A percentile compares a stretch with the other conserved stretches of the same genome.
These are phyloP conservation scores for Gloeopeniophorella convolvens DNA, from an alignment of 768 basidiomycete species.

Conservation along the genomic window DNA sequence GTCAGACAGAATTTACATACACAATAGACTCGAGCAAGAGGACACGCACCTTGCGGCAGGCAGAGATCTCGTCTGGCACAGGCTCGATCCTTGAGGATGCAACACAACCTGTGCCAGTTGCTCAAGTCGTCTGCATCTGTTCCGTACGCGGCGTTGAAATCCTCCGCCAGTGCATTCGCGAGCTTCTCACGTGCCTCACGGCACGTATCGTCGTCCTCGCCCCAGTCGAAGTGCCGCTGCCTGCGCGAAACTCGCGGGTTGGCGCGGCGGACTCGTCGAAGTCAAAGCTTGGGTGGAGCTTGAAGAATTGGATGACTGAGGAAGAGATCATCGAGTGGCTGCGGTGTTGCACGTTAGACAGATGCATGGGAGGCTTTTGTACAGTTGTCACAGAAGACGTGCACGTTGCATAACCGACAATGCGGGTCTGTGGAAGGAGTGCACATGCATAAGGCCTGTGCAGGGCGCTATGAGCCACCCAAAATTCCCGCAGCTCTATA, in stretches of 20 bases:
- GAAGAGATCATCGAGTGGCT: too few relatives aligned
- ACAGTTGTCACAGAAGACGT: too few relatives aligned
- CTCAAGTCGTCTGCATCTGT: background rate
- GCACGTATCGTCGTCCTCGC: background rate
- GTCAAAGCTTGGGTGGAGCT: background rate
- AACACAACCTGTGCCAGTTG: background rate
- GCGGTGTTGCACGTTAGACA: too few relatives aligned
- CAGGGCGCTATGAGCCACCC: too few relatives aligned
- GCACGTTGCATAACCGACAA: too few relatives aligned
- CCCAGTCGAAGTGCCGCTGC: background rate
- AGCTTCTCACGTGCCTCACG: background rate
- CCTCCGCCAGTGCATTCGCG: background rate
- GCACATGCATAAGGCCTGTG: too few relatives aligned
- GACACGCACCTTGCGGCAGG: background rate
- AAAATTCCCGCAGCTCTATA: too few relatives aligned
- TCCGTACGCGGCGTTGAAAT: background rate
- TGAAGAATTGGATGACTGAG: too few relatives aligned
- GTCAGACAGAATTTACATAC: too few relatives aligned
- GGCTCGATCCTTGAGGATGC: background rate
- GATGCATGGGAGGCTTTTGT: too few relatives aligned
- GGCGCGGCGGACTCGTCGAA: background rate
- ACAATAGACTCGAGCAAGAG: background rate
- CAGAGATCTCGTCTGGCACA: background rate
- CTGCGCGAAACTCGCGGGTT: background rate
- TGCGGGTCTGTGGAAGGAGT: too few relatives aligned